These are phyloP conservation scores for Alternaria ethzedia DNA, from an alignment of 2,329 filamentous ascomycete genomes.

Conservation along the genomic window DNA sequence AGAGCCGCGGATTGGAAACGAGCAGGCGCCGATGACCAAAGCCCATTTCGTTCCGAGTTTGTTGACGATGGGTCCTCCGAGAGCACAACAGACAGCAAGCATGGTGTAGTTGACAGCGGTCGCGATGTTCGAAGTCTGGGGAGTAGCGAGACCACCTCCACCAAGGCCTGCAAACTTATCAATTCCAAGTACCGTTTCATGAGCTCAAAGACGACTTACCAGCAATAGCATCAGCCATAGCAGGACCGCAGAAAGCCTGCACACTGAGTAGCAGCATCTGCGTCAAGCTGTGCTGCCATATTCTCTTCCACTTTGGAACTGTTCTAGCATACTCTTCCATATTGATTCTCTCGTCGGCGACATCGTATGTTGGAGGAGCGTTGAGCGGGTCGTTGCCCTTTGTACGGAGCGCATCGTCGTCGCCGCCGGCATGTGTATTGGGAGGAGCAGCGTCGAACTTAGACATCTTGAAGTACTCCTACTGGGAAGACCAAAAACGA, in stretches of 20 bases:
- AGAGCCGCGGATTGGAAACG: constrained; percentile 56
- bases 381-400: constrained; percentile 37
- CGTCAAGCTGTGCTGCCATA: constrained; percentile 57
- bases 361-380: constrained; percentile 17
- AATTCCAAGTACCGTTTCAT: not conserved
- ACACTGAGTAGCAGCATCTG: constrained; percentile 58
- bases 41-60: constrained; percentile 57
- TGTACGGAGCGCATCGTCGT: constrained; percentile 37
- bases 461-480: constrained; percentile 29
- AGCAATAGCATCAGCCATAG: constrained; percentile 42
- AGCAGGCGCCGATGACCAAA: constrained; percentile 51
- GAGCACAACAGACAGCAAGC: constrained; percentile 45
- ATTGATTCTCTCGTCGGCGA: constrained; percentile 44
- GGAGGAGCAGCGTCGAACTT: constrained; percentile 39
- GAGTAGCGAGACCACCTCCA: constrained; percentile 55
- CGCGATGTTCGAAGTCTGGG: constrained; percentile 53
- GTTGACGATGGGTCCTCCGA: constrained; percentile 56
- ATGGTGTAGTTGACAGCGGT: constrained; percentile 38
- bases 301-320: constrained; percentile 52
- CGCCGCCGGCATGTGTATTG: constrained; percentile 41
- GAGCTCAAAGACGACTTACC: constrained; percentile 9
- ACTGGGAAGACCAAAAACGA: not conserved
- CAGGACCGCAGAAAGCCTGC: constrained; percentile 51
- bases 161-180: constrained; percentile 25
- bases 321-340: constrained; percentile 42